phyloP scores from a whole-genome alignment of 495 filamentous ascomycete species.

The Thozetella sp. region DNA sequence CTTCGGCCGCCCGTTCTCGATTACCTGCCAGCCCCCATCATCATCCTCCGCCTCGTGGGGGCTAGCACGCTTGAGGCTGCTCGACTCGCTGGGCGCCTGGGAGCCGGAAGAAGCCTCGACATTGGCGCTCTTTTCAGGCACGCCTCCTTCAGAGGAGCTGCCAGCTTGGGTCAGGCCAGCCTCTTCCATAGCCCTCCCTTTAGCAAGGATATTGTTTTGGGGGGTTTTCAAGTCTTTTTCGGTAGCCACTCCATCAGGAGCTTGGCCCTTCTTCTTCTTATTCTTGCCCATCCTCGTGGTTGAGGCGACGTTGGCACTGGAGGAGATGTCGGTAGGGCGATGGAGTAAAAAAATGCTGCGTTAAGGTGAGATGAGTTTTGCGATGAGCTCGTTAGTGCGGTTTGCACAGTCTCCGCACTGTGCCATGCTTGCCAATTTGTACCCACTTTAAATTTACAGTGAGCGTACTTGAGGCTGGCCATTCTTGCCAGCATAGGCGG shows the following conservation, averaged over 20 bases:
- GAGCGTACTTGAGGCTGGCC: too few relatives aligned
- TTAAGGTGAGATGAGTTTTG: too few relatives aligned
- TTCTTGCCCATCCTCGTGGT: slow-evolving; percentile 23
- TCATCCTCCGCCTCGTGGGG: slow-evolving; percentile 37
- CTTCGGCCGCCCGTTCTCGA: slow-evolving; percentile 43
- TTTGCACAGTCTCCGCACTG: too few relatives aligned
- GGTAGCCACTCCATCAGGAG: not conserved
- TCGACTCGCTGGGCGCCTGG: slow-evolving; percentile 13
- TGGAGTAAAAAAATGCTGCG: not conserved
- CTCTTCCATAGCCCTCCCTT: not conserved
- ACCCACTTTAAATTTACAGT: too few relatives aligned
- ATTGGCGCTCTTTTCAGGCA: not conserved
- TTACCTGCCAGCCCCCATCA: slow-evolving; percentile 51
- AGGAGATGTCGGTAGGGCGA: not conserved
- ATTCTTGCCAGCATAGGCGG: too few relatives aligned
- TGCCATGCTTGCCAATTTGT: too few relatives aligned
- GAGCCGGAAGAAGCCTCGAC: slow-evolving; percentile 11
- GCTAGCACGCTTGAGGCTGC: slow-evolving; percentile 39
- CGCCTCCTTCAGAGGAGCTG: not conserved
- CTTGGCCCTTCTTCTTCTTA: slow-evolving; percentile 18
- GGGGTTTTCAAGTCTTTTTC: not conserved
- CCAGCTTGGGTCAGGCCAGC: not conserved
- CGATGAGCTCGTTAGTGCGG: too few relatives aligned
- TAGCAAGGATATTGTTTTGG: not conserved
- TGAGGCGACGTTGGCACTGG: not conserved